Evolutionary conservation across 441 rosid species (phyloP).

Genomic region (Aleurites moluccanus): DNA sequence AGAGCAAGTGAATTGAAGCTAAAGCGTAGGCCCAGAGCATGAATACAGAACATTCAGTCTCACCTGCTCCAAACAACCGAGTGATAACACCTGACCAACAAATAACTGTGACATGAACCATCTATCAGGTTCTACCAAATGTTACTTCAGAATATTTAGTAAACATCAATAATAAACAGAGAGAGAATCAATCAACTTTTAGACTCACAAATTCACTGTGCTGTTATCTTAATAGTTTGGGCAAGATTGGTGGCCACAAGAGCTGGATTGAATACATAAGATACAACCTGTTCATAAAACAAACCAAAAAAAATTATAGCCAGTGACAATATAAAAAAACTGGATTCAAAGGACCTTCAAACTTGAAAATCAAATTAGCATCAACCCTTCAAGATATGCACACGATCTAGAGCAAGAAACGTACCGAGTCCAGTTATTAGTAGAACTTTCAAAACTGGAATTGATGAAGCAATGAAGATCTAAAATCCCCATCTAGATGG

Average conservation of each 20-base stretch:
- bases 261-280: constrained; percentile 60
- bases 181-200: background rate
- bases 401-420: constrained; percentile 41
- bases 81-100: constrained; percentile 46
- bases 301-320: background rate
- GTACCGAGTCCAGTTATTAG: constrained; percentile 43
- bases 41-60: constrained; percentile 53
- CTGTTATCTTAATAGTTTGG: constrained; percentile 42
- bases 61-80: constrained; percentile 53
- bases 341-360: background rate
- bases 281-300: constrained; percentile 39
- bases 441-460: constrained; percentile 43
- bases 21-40: constrained; percentile 52
- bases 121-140: no score
- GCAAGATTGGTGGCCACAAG: constrained; percentile 49
- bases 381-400: constrained; percentile 35
- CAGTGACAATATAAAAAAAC: no score
- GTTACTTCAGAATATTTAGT: background rate
- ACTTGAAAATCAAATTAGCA: background rate
- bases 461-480: constrained; percentile 41
- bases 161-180: background rate
- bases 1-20: constrained; percentile 50
- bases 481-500: constrained; percentile 35
- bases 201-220: constrained; percentile 45
- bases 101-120: constrained; percentile 44